A percentile compares a stretch with the other conserved stretches of the same genome.
These are phyloP conservation scores for Cystobasidium onofrii DNA, from an alignment of 768 basidiomycete species.

Conservation along the genomic window DNA sequence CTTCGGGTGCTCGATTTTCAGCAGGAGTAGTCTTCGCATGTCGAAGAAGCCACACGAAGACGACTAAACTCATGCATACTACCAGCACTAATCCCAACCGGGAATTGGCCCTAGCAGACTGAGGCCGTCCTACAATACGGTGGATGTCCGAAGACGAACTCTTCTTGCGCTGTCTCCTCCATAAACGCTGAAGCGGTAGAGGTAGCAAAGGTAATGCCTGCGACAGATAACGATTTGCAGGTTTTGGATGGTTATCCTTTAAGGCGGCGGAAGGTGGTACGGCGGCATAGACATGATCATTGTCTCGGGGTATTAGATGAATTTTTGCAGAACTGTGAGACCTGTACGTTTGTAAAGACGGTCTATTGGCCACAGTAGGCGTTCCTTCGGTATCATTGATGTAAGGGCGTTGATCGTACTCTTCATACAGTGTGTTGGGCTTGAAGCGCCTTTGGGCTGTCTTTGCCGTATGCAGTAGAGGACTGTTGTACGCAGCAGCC, in stretches of 20 bases:
- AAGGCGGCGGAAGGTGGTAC: background rate
- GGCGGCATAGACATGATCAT: background rate
- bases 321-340: background rate
- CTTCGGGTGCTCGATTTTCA: background rate
- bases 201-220: background rate
- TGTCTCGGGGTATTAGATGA: background rate
- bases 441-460: constrained; percentile 13
- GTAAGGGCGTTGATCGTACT: background rate
- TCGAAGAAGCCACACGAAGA: background rate
- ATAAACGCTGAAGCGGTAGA: background rate
- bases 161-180: background rate
- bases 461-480: background rate
- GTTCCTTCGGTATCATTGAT: background rate
- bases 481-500: constrained; percentile 1
- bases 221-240: background rate
- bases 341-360: background rate
- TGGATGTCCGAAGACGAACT: background rate
- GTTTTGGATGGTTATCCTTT: background rate
- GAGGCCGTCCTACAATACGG: background rate
- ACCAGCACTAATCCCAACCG: background rate
- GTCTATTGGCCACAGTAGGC: background rate
- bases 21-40: background rate
- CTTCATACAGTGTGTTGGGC: background rate
- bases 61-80: background rate
- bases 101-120: background rate